A percentile compares a stretch with the other conserved stretches of the same genome.
These are phyloP conservation scores for Phytophthora syringae DNA, from an alignment of 352 stramenopile species.

Conservation along the genomic window DNA sequence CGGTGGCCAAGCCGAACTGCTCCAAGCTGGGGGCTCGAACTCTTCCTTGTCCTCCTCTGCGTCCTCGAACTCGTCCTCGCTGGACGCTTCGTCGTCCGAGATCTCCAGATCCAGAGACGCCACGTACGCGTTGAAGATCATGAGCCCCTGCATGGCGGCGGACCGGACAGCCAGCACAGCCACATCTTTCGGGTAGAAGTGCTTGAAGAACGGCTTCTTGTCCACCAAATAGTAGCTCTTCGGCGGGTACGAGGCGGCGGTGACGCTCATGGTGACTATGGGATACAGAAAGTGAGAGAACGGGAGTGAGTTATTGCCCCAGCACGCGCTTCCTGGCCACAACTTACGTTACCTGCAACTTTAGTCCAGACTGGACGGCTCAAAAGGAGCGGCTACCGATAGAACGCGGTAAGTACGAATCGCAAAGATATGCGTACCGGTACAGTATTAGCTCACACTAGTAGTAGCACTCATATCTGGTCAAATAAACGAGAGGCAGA, in stretches of 20 bases:
- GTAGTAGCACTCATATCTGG: no score
- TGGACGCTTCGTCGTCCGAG: conserved; percentile 52
- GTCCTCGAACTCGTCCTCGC: conserved; percentile 51
- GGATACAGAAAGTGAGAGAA: no score
- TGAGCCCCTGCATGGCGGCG: conserved; percentile 67
- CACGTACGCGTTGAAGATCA: conserved; percentile 83
- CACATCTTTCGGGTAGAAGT: conserved; percentile 78
- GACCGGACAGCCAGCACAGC: conserved; percentile 71
- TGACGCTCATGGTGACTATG: conserved; percentile 60
- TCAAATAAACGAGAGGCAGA: no score
- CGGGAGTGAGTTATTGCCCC: no score
- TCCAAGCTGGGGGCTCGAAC: conserved; percentile 62
- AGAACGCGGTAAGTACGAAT: no score
- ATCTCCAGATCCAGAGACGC: conserved; percentile 75
- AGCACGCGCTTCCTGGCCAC: no score
- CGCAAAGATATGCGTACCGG: no score
- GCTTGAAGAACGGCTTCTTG: conserved; percentile 88
- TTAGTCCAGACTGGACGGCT: no score
- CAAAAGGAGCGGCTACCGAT: no score
- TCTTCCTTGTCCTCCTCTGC: conserved; percentile 52
- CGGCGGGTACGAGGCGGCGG: conserved; percentile 47
- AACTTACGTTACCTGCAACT: no score
- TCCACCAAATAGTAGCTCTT: conserved; percentile 77
- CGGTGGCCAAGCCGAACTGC: conserved; percentile 60
- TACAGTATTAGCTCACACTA: no score